Conservation (phyloP, 2,329 filamentous ascomycete genomes). For the Microcyclosporella mali region DNA sequence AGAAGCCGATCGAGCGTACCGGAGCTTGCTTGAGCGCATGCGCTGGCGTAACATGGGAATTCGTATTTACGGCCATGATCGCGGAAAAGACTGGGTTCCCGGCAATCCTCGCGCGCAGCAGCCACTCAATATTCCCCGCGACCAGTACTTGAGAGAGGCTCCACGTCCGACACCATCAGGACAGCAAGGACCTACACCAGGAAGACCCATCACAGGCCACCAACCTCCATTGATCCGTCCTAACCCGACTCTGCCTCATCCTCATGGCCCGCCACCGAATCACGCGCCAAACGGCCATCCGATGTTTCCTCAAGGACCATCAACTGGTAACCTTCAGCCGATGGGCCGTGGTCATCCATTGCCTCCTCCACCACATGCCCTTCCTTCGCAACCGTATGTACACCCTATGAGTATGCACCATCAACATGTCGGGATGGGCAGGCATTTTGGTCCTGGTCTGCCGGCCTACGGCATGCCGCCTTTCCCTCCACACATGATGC, state of each 20-base stretch:
- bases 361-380: conserved; percentile 5
- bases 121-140: conserved; percentile 1
- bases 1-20: conserved; percentile 19
- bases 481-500: conserved; percentile 2
- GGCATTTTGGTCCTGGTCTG: conserved; percentile 12
- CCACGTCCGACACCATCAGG: conserved; percentile 3
- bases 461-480: conserved; percentile 13
- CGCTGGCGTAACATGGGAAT: conserved; percentile 23
- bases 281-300: neutral
- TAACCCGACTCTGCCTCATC: neutral
- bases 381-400: conserved; percentile 17
- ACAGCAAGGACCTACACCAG: conserved; percentile 2
- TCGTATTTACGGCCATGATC: conserved; percentile 21
- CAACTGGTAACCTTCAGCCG: neutral
- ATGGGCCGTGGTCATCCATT: neutral
- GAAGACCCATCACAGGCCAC: neutral
- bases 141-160: conserved; percentile 4
- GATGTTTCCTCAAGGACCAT: too few species aligned
- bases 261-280: neutral
- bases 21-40: conserved; percentile 22
- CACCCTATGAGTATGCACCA: conserved; percentile 7
- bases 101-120: neutral
- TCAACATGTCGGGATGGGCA: conserved; percentile 11
- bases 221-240: neutral
- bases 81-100: conserved; percentile 6